These are phyloP conservation scores for Eustoma russellianum DNA, from an alignment of 257 asterid species.

Conservation along the genomic window DNA sequence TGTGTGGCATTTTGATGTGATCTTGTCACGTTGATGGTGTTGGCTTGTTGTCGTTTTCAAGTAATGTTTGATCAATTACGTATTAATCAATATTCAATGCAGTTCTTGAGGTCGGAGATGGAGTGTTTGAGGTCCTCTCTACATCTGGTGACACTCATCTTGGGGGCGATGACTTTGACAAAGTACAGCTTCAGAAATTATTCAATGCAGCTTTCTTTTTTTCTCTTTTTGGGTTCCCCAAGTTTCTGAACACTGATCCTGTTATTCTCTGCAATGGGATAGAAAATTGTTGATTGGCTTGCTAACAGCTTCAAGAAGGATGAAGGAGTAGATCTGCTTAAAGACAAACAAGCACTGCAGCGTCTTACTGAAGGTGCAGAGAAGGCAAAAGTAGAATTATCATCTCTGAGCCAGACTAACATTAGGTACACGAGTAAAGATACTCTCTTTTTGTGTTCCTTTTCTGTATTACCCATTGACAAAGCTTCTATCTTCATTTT, in stretches of 20 bases:
- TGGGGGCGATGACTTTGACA: slow-evolving; percentile 97
- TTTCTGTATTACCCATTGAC: not conserved
- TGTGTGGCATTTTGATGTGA: no score
- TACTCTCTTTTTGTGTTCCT: not conserved
- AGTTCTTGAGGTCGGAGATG: slow-evolving; percentile 98
- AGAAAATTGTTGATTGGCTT: slow-evolving; percentile 98
- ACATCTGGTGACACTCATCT: slow-evolving; percentile 97
- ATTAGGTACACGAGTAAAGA: slow-evolving; percentile 41
- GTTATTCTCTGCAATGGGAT: slow-evolving; percentile 1
- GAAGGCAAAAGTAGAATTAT: slow-evolving; percentile 96
- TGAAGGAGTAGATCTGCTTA: slow-evolving; percentile 85
- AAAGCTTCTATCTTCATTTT: not conserved
- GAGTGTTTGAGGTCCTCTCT: slow-evolving; percentile 91
- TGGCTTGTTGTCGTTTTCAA: slow-evolving; percentile 13
- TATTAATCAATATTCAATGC: no score
- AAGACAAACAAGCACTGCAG: slow-evolving; percentile 99
- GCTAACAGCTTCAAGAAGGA: slow-evolving; percentile 65
- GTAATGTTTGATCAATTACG: no score
- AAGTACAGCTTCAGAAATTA: slow-evolving; percentile 44
- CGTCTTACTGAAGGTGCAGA: slow-evolving; percentile 97
- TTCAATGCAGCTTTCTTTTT: not conserved
- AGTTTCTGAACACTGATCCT: not conserved
- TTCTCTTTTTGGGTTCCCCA: not conserved
- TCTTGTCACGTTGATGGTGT: not conserved
- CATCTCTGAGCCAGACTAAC: slow-evolving; percentile 83